Conservation (phyloP, 139 green algal genomes). For the Micractinium conductrix region DNA sequence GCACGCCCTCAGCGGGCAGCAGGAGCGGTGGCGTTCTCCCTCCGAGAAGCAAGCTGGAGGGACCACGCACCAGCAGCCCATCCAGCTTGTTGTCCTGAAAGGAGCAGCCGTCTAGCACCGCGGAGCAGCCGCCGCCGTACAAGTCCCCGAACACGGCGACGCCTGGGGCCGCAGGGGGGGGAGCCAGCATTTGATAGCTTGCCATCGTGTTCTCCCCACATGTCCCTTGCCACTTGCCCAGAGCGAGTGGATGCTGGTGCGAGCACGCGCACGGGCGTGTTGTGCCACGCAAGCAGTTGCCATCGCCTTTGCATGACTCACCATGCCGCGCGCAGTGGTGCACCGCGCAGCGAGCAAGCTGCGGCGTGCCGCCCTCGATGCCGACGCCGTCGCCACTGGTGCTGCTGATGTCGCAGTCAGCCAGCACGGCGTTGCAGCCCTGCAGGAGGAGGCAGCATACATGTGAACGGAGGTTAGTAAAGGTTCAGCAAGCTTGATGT, state of each 20-base stretch:
- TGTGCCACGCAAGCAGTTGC: no score
- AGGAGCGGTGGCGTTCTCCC: no score
- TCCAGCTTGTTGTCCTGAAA: slow-evolving; percentile 45
- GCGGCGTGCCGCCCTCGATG: slow-evolving; percentile 26
- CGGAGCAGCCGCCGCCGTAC: slow-evolving; percentile 12
- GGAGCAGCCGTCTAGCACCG: slow-evolving; percentile 31
- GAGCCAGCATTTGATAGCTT: neutral
- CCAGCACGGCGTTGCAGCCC: slow-evolving; percentile 15
- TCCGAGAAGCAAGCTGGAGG: no score
- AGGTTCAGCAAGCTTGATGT: no score
- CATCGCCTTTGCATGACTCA: slow-evolving; percentile 1
- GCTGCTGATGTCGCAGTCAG: slow-evolving; percentile 52
- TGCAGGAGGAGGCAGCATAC: no score
- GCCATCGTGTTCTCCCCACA: neutral
- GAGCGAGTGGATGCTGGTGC: no score
- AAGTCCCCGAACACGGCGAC: slow-evolving; percentile 55
- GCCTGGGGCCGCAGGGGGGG: neutral
- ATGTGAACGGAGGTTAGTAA: no score
- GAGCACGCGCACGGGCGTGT: no score
- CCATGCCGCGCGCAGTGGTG: slow-evolving; percentile 55
- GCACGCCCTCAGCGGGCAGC: no score
- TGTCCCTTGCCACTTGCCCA: neutral
- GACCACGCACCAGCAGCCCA: slow-evolving; percentile 55
- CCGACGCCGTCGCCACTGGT: slow-evolving; percentile 48
- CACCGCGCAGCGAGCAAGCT: slow-evolving; percentile 27